Base-by-base conservation (phyloP, 257 asterid species). In the Salvia hispanica region DNA sequence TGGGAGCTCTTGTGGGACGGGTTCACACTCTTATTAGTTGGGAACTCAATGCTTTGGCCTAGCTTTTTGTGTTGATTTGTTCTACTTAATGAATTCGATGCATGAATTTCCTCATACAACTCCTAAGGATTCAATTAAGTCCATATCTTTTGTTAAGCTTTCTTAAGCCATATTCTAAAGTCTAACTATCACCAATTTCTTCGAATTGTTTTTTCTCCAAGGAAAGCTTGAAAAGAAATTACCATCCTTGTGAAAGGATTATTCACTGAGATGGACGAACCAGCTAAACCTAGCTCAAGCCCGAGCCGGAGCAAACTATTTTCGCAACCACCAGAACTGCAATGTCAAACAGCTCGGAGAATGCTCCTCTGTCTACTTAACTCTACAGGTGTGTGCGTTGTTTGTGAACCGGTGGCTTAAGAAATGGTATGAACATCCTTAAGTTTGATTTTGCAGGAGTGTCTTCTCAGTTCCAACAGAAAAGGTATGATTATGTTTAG, bases 291-390 rank as follows among this genome's bases (percentile, higher is more conserved):
- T 9, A 66, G 59, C 58, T 62, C 75, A 9, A 58, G 58, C 37
- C 37, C 37, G 37, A 34, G 6, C 37, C 0, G 25, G 25, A 21
- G 2, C 25, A 21, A 21, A 21, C 25, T 21, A 21, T 21, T 21
- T 21, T 72, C 74, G 12, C 67, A 57, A 53, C 77, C 72, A 5
- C 59, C 85, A 6, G 72, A 50, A 28, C 76, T 69, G 60, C 53
- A 78, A 81, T 42, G 81, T 86, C 36, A 88, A 91, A 82, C 96
- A 86, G 86, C 92, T 91, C 47, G 77, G 76, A 52, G 88, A 91
- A 50, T 91, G 96, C 76, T 88, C 95, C 61, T 78, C 90, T 54
- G 10, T 80, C 74, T 86, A 91, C 86, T 50, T 91, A 67, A 70
- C 85, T 45, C 80, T 91, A 66, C 97, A 88, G 87, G 96, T 89